Conservation (phyloP, 176 grass and related monocot genomes). For the Oryza rufipogon region DNA sequence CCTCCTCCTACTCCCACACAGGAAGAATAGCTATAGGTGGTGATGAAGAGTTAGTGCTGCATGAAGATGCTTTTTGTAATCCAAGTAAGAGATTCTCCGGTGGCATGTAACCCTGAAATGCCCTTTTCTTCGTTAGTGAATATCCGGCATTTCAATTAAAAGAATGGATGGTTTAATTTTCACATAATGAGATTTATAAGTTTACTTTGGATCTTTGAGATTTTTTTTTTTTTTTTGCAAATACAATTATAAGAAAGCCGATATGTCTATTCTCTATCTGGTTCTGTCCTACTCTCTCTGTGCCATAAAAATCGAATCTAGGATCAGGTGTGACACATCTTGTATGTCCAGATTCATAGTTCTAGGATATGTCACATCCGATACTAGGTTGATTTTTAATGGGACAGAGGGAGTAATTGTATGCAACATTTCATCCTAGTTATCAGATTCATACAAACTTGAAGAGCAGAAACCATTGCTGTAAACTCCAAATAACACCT, state of each 20-base stretch:
- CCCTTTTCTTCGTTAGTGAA: constrained; percentile 26
- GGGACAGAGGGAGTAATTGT: not conserved
- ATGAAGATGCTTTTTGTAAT: constrained; percentile 29
- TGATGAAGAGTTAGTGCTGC: constrained; percentile 43
- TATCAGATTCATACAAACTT: constrained; percentile 12
- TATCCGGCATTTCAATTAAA: constrained; percentile 13
- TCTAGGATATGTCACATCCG: too few relatives aligned
- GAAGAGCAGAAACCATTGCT: constrained; percentile 5
- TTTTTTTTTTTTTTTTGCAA: not conserved
- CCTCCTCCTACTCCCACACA: constrained; percentile 43
- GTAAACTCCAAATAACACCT: constrained; percentile 7
- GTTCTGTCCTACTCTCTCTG: not conserved
- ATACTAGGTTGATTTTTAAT: too few relatives aligned
- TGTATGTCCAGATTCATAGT: too few relatives aligned
- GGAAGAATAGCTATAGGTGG: constrained; percentile 46
- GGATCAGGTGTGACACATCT: too few relatives aligned
- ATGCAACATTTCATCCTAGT: not conserved
- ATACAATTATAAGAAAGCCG: not conserved
- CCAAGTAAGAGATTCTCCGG: constrained; percentile 21
- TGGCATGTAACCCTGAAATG: constrained; percentile 25
- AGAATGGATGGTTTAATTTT: not conserved
- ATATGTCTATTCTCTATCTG: not conserved
- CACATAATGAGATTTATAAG: constrained; percentile 8
- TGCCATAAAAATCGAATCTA: too few relatives aligned
- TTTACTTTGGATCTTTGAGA: not conserved